Evolutionary conservation across 495 filamentous ascomycete genomes (phyloP).

Genomic region (Platismatia glauca): DNA sequence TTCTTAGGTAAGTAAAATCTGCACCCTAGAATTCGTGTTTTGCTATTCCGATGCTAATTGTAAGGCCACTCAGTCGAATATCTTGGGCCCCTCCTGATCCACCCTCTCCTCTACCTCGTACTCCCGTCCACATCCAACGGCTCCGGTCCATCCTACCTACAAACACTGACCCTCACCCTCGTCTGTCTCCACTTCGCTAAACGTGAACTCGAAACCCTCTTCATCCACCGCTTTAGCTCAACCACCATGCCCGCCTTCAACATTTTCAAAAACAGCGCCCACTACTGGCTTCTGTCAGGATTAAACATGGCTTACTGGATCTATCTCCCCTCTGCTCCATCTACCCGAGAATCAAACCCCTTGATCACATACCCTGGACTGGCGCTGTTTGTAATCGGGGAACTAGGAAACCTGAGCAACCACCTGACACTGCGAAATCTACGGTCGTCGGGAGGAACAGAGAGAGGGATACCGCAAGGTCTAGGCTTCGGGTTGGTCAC

Average conservation of each 20-base stretch:
- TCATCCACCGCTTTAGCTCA: conserved; percentile 88
- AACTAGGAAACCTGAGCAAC: conserved; percentile 68
- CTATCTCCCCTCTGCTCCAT: conserved; percentile 61
- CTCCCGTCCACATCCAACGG: conserved; percentile 66
- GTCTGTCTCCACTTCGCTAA: conserved; percentile 72
- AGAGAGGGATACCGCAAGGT: conserved; percentile 77
- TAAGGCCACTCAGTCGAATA: conserved; percentile 51
- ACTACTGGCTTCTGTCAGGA: conserved; percentile 83
- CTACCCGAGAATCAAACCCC: conserved; percentile 40
- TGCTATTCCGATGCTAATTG: background rate
- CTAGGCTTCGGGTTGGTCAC: conserved; percentile 83
- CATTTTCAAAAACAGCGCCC: conserved; percentile 83
- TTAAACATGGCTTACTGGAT: conserved; percentile 75
- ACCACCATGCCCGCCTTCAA: conserved; percentile 85
- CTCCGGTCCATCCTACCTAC: conserved; percentile 52
- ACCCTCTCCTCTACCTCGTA: conserved; percentile 60
- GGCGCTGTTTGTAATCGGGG: conserved; percentile 61
- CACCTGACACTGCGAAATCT: conserved; percentile 69
- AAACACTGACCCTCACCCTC: conserved; percentile 54
- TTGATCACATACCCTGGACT: conserved; percentile 52
- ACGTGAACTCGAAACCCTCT: conserved; percentile 88
- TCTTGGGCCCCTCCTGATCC: conserved; percentile 85
- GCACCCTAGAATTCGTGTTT: background rate
- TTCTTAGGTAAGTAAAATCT: conserved; percentile 44
- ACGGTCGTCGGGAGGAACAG: conserved; percentile 60